A percentile compares a stretch with the other conserved stretches of the same genome.
Evolutionary conservation across 768 basidiomycete genomes (phyloP).

Genomic region (Tricholoma sp.): DNA sequence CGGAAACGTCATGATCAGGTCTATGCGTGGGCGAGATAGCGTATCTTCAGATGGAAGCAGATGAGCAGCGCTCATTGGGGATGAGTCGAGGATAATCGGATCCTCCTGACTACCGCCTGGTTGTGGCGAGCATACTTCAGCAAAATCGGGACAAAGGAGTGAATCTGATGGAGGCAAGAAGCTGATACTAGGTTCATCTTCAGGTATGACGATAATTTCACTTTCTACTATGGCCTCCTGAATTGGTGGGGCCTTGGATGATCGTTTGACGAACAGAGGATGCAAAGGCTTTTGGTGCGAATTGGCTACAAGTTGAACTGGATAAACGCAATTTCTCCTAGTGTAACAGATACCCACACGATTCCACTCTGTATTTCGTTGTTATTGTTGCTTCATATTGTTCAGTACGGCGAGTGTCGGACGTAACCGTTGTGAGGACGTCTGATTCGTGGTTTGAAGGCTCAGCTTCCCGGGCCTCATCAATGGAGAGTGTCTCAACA

Average conservation of each 20-base stretch:
- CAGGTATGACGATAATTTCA: conserved; percentile 9
- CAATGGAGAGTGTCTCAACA: neutral
- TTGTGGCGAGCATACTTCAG: neutral
- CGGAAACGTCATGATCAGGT: neutral
- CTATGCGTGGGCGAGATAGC: conserved; percentile 22
- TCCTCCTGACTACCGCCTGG: conserved; percentile 30
- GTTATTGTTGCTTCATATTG: neutral
- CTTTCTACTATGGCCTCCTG: neutral
- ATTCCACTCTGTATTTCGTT: neutral
- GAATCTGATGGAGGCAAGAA: neutral
- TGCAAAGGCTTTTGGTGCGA: conserved; percentile 7
- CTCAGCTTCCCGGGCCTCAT: neutral
- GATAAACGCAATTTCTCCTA: neutral
- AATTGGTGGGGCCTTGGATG: neutral
- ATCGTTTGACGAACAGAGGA: conserved; percentile 13
- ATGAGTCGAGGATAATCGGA: conserved; percentile 42
- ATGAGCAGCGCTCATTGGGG: conserved; percentile 26
- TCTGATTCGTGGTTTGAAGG: neutral
- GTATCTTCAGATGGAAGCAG: conserved; percentile 18
- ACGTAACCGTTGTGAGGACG: neutral
- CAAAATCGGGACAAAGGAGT: neutral
- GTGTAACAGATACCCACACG: neutral
- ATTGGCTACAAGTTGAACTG: neutral
- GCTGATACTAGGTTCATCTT: neutral
- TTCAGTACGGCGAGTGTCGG: neutral